Base-by-base conservation (phyloP, 805 yeast species). In the Cyberlindnera nakhonratchasimensis region DNA sequence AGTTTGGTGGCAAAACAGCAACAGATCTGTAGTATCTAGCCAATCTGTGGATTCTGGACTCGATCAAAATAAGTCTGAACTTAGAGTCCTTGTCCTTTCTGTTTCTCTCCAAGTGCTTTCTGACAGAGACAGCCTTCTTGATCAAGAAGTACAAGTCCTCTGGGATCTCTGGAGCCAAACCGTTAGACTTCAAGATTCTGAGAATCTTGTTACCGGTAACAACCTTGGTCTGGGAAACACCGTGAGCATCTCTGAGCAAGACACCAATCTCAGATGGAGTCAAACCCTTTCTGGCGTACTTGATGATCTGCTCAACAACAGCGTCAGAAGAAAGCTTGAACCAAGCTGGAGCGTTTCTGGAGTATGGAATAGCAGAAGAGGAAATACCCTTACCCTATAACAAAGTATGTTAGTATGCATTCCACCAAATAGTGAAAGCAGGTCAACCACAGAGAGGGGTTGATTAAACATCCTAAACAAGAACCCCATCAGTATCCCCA, bases 1-100 rank as follows among this genome's bases (percentile, higher is more conserved):
- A 93, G 93, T 86, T 90, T 72, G 99, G 98, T 66, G 99, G 99
- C 70, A 93, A 84, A 66, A 93, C 98, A 69, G 96, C 80, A 66
- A 88, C 96, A 66, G 96, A 87, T 88, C 96, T 91, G 96, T 93
- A 93, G 95, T 93, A 93, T 81, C 99, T 87, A 64, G 99, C 96
- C 72, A 93, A 86, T 85, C 99, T 91, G 96, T 93, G 99, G 80
- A 93, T 93, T 89, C 99, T 90, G 59, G 98, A 91, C 81, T 93
- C 99, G 74, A 93, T 90, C 75, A 93, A 85, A 93, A 93, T 93
- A 70, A 93, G 88, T 85, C 99, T 88, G 96, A 93, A 93, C 80
- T 93, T 93, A 65, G 99, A 93, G 79, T 93, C 99, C 84, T 93
- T 91, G 80, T 93, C 99, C 85, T 93, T 93, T 87, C 99, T 90